Base-by-base conservation (phyloP, 306 rosid species). In the Begonia loranthoides region DNA sequence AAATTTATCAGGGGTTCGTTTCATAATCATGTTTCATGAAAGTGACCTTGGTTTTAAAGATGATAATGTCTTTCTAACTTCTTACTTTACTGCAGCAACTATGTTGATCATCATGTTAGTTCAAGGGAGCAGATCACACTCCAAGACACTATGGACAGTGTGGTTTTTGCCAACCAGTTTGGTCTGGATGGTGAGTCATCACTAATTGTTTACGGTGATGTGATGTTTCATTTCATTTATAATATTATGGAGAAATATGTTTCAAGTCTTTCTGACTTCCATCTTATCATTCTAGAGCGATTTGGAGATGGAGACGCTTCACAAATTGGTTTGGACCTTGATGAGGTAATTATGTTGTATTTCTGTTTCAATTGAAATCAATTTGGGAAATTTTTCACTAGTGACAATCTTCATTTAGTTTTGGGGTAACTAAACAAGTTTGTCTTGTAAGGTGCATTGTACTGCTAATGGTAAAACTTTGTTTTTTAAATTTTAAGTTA, bases 241-340 rank as follows among this genome's bases (percentile, higher is more conserved):
- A 60, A 49, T 50, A 13, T 41, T 55, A 28, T 28, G 36, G 36
- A 28, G 4, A 28, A 5, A 28, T 28, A 4, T 28, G 36, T 28
- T 28, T 28, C 36, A 4, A 28, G 36, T 28, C 9, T 28, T 28
- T 28, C 36, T 28, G 36, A 28, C 36, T 28, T 28, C 36, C 36
- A 8, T 28, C 1, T 7, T 28, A 28, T 28, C 36, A 28, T 28
- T 28, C 61, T 74, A 92, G 99, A 92, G 79, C 87, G 99, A 50
- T 92, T 92, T 68, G 99, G 99, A 58, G 99, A 92, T 17, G 99
- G 99, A 2, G 99, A 92, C 59, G 68, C 96, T 59, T 92, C 99
- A 73, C 99, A 83, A 79, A 87, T 92, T 73, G 96, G 99, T 60
- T 67, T 92, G 51, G 99, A 87, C 71, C 89, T 92, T 58, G 99